Percentiles rank a stretch among this genome's conserved stretches.
Conservation (phyloP, 306 rosid genomes). For the Fragaria nilgerrensis region DNA sequence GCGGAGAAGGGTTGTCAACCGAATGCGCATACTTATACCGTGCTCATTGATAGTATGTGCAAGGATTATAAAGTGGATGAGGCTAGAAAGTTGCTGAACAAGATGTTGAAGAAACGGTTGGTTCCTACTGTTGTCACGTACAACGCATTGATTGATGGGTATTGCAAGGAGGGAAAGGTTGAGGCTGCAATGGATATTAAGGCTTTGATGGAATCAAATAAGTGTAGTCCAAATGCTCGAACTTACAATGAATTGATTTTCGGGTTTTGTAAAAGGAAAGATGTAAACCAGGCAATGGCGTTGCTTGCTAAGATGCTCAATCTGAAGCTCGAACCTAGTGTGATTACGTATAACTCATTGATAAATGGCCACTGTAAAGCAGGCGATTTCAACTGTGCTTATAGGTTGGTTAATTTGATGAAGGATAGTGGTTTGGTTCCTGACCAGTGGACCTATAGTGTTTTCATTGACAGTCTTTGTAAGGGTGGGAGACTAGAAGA, state of each 20-base stretch:
- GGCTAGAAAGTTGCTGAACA: not conserved
- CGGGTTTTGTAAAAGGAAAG: not conserved
- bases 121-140: not conserved
- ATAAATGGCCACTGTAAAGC: not conserved
- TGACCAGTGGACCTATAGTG: not conserved
- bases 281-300: not conserved
- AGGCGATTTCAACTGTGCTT: not conserved
- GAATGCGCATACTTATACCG: not conserved
- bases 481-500: not conserved
- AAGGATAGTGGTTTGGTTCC: not conserved
- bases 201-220: not conserved
- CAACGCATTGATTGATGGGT: not conserved
- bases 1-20: not conserved
- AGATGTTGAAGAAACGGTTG: not conserved
- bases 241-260: not conserved
- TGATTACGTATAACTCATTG: not conserved
- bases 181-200: not conserved
- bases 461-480: not conserved
- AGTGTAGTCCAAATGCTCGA: not conserved
- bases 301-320: not conserved
- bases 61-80: not conserved
- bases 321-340: not conserved
- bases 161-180: not conserved
- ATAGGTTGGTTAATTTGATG: not conserved
- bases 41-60: not conserved